Conservation (phyloP, 176 grass and related monocot genomes). For the Bonia amplexicaulis region DNA sequence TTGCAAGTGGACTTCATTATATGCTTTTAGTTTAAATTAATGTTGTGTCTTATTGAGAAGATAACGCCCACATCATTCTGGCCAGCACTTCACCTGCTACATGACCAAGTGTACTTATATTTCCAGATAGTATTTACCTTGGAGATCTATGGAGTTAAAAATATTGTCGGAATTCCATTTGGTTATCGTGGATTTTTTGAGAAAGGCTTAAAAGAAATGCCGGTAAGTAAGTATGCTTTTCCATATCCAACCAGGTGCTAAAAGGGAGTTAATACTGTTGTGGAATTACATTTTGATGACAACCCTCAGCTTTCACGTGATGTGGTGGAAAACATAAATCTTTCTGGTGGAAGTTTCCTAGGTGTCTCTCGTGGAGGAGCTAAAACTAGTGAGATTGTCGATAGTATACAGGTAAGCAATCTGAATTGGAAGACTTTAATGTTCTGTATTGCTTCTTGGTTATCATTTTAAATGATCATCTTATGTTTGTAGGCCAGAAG, state of each 20-base stretch:
- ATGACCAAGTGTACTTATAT: slow-evolving; percentile 21
- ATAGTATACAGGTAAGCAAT: slow-evolving; percentile 77
- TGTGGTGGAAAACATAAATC: slow-evolving; percentile 96
- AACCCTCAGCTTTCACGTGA: slow-evolving; percentile 68
- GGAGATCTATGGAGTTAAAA: slow-evolving; percentile 92
- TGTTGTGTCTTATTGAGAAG: neutral
- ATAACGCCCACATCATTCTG: neutral
- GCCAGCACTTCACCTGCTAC: neutral
- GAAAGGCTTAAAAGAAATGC: slow-evolving; percentile 80
- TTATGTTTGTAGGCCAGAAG: slow-evolving; percentile 60
- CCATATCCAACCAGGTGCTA: neutral
- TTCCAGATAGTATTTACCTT: slow-evolving; percentile 93
- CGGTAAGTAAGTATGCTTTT: slow-evolving; percentile 49
- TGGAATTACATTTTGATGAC: slow-evolving; percentile 5
- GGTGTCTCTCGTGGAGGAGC: slow-evolving; percentile 91
- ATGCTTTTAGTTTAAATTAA: neutral
- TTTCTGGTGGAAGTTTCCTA: slow-evolving; percentile 86
- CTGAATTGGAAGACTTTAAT: slow-evolving; percentile 9
- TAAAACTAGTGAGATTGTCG: slow-evolving; percentile 80
- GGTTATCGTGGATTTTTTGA: slow-evolving; percentile 92
- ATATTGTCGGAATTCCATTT: slow-evolving; percentile 90
- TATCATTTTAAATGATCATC: neutral
- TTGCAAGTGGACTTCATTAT: neutral
- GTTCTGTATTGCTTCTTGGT: neutral
- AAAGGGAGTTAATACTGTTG: neutral